These are phyloP conservation scores for Chlorophyllum brunneum DNA, from an alignment of 768 basidiomycete species.

Conservation along the genomic window DNA sequence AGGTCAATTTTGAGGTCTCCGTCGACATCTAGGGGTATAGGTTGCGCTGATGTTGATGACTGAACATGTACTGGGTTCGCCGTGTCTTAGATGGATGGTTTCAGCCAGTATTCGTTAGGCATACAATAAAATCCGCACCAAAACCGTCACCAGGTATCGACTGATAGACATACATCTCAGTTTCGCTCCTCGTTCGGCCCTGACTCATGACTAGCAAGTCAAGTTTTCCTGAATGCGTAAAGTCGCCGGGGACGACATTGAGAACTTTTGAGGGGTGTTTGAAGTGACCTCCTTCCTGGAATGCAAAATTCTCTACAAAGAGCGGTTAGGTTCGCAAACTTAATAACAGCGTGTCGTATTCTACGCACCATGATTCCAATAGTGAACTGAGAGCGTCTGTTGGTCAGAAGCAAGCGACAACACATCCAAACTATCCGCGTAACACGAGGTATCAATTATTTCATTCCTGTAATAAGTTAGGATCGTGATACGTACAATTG, in stretches of 20 bases:
- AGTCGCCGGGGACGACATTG: slow-evolving; percentile 92
- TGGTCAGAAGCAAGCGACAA: slow-evolving; percentile 74
- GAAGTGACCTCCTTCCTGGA: slow-evolving; percentile 46
- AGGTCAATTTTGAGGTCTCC: slow-evolving; percentile 91
- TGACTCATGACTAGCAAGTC: slow-evolving; percentile 88
- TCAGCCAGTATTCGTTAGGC: neutral
- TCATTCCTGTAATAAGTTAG: neutral
- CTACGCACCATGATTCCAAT: slow-evolving; percentile 76
- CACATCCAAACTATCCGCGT: slow-evolving; percentile 63
- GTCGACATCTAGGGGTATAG: slow-evolving; percentile 81
- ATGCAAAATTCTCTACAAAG: slow-evolving; percentile 54
- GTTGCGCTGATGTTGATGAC: slow-evolving; percentile 69
- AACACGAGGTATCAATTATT: neutral
- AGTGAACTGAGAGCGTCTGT: slow-evolving; percentile 67
- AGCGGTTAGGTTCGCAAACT: slow-evolving; percentile 1
- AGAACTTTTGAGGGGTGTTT: slow-evolving; percentile 54
- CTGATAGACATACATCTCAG: slow-evolving; percentile 70
- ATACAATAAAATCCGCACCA: slow-evolving; percentile 36
- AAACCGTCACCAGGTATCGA: slow-evolving; percentile 63
- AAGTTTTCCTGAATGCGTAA: slow-evolving; percentile 85
- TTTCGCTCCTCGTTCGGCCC: slow-evolving; percentile 38
- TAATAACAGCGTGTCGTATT: neutral
- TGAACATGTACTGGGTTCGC: slow-evolving; percentile 48
- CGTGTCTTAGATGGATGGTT: slow-evolving; percentile 26
- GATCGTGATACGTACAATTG: slow-evolving; percentile 68